Evolutionary conservation across 2,329 filamentous ascomycete species (phyloP), one percentile per base, ranked within the genome.

Genomic region (Peltaster fructicola): DNA sequence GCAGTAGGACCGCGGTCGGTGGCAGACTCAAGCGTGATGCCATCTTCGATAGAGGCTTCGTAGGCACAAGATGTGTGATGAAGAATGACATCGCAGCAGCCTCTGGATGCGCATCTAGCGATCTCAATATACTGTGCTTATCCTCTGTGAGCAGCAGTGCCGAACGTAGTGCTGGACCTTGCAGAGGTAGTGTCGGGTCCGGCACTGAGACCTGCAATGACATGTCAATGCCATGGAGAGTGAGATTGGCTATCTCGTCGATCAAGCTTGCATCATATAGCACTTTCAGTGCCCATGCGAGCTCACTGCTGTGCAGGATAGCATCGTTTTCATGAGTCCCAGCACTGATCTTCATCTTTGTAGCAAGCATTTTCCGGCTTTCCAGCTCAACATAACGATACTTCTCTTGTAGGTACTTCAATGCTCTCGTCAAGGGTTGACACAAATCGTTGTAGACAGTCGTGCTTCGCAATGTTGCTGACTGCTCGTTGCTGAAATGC

Each of bases 311-410:
- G 20, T 45, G 36, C 4, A 38, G 17, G 25, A 43, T 30, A n/a
- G n/a, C n/a, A n/a, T n/a, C n/a, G n/a, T n/a, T n/a, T n/a, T n/a
- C n/a, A 8, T 25, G 22, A 44, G 20, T 68, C 62, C 20, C 21
- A 9, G 27, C 23, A 30, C 74, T 70, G 2, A 73, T 80, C 42
- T 79, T 80, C 35, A 90, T 76, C 46, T 88, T 90, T 39, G 88
- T 60, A 16, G 68, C 60, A 15, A 88, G 57, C 23, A 95, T 85
- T 30, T 68, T 68, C 48, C 88, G 82, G 3, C 79, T 80, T 46
- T 98, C 81, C 41, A 75, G 77, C 71, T 80, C 88, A 4, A 98
- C 77, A 47, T 93, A 95, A 38, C 84, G 76, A 29, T 73, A 77
- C 31, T 78, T 74, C 37, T 84, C 76, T 52, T 98, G 85, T 46